Base-by-base conservation (phyloP, 2,329 filamentous ascomycete species). In the Celoporthe dispersa region DNA sequence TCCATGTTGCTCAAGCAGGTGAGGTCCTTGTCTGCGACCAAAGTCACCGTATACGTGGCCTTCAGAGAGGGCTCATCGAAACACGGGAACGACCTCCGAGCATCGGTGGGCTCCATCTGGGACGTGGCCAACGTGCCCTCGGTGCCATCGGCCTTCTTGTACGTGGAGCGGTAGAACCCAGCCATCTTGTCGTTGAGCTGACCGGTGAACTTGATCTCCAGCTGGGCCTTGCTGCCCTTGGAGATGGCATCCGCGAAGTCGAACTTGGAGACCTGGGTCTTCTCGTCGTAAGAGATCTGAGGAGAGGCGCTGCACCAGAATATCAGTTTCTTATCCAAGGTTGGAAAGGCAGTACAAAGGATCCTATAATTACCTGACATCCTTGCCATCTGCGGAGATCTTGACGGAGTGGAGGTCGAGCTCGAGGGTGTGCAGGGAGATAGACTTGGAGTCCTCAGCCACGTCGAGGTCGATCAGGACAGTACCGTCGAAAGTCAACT, bases 1-100 rank as follows among this genome's bases (percentile, higher is more conserved):
- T 98, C 94, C 95, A 98, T 98, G 83, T 98, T 98, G 83, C 94
- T 97, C 78, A 98, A 81, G 78, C 95, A 98, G 16, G 94, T 97
- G 82, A 97, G 83, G 77, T 93, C 86, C 84, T 97, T 93, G 81
- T 98, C 94, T 6, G 95, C 94, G 75, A 98, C 87, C 75, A 98
- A 86, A 0, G 94, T 97, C 73, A 98, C 90, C 39, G 93, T 95
- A 82, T 97, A 98, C 74, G 92, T 91, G 53, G 95, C 93, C 85
- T 98, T 98, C 75, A 98, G 86, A 35, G 94, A 91, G 37, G 95
- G 95, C 84, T 98, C 96, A 78, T 98, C 95, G 80, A 98, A 98
- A 83, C 95, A 98, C 59, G 95, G 95, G 83, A 98, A 97, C 8
- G 95, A 94, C 75, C 94, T 88, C 76, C 95, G 89, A 72, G 94